A percentile compares a stretch with the other conserved stretches of the same genome.
Conservation (phyloP, 129 eudicot genomes). For the Pittosporum tobira region DNA sequence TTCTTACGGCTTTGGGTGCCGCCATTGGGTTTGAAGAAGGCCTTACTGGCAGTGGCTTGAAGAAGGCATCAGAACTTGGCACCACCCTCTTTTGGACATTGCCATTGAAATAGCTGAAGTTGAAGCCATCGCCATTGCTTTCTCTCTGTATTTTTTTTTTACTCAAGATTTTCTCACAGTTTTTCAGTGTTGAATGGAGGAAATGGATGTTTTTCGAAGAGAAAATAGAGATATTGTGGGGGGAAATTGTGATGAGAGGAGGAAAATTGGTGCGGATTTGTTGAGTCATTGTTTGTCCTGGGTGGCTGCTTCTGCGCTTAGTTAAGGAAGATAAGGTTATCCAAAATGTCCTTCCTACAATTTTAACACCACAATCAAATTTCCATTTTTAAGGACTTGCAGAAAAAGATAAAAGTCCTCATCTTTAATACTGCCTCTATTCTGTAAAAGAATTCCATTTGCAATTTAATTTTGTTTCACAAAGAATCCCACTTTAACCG, state of each 20-base stretch:
- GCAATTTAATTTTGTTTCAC: no score
- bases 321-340: slow-evolving; percentile 44
- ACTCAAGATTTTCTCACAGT: not conserved
- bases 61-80: slow-evolving; percentile 26
- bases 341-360: no score
- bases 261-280: slow-evolving; percentile 23
- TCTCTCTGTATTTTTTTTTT: slow-evolving; percentile 12
- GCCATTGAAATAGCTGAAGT: slow-evolving; percentile 45
- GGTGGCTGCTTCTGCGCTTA: slow-evolving; percentile 42
- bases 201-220: slow-evolving; percentile 1
- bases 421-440: no score
- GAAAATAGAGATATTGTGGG: slow-evolving; percentile 6
- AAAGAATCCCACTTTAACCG: no score
- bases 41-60: slow-evolving; percentile 49
- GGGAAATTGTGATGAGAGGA: slow-evolving; percentile 34
- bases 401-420: no score
- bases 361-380: no score
- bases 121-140: slow-evolving; percentile 55
- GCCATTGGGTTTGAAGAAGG: slow-evolving; percentile 21
- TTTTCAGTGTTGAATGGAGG: not conserved
- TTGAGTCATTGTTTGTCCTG: slow-evolving; percentile 14
- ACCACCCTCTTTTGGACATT: slow-evolving; percentile 26
- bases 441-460: no score
- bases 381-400: no score
- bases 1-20: slow-evolving; percentile 15